Percentiles rank a stretch among this genome's conserved stretches.
Conservation (phyloP, 2,329 filamentous ascomycete genomes). For the Escovopsis sp. region DNA sequence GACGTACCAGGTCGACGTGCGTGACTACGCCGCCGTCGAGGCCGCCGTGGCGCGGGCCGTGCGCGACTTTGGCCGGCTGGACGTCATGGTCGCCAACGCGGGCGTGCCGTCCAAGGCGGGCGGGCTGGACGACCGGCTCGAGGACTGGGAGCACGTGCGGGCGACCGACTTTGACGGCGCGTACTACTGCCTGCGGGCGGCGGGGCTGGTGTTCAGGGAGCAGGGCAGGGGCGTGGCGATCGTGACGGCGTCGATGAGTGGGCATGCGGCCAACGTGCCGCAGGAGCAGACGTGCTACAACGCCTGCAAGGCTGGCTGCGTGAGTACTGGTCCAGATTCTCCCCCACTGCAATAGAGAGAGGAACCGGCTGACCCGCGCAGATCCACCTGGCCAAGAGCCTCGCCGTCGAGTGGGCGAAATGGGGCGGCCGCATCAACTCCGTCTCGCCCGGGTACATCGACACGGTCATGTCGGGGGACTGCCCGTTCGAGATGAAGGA, state of each 20-base stretch:
- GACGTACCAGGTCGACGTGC: conserved; percentile 9
- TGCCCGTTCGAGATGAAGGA: conserved; percentile 21
- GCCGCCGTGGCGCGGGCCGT: conserved; percentile 15
- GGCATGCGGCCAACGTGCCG: conserved; percentile 21
- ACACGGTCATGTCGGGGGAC: conserved; percentile 19
- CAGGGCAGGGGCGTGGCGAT: conserved; percentile 20
- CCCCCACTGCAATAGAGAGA: no score
- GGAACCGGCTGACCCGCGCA: not conserved
- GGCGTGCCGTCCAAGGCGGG: conserved; percentile 18
- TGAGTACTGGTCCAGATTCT: not conserved
- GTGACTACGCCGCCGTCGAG: conserved; percentile 12
- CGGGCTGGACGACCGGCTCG: conserved; percentile 15
- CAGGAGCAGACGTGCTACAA: conserved; percentile 30
- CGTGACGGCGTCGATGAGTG: conserved; percentile 21
- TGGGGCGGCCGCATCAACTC: conserved; percentile 27
- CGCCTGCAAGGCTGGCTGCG: conserved; percentile 26
- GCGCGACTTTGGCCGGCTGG: conserved; percentile 18
- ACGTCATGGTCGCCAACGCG: conserved; percentile 21
- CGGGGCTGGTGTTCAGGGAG: conserved; percentile 18
- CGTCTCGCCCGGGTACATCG: conserved; percentile 24
- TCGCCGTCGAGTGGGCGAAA: conserved; percentile 30
- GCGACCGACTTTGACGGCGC: conserved; percentile 18
- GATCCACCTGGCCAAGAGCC: conserved; percentile 25
- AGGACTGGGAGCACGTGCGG: conserved; percentile 16
- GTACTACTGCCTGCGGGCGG: conserved; percentile 20